Base-by-base conservation (phyloP, 23 red algal genomes). In the Chondrus crispus region DNA sequence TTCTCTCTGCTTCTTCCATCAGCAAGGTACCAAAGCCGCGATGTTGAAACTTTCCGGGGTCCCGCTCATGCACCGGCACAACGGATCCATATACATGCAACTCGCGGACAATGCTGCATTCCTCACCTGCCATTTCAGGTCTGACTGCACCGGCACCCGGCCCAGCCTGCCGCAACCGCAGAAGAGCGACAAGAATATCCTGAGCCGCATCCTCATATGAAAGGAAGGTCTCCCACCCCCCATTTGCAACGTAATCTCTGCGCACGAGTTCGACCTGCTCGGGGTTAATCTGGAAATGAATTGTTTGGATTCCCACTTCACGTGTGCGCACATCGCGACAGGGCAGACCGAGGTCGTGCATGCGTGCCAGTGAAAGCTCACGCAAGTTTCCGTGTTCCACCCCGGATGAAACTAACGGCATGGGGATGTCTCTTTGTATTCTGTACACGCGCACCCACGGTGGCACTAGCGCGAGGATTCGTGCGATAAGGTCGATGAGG, bases 1-100 rank as follows among this genome's bases (percentile, higher is more conserved):
- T 99, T 12, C 97, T 84, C 81, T 99, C 97, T 5, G 97, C 97
- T 82, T 99, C 94, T 89, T 99, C 97, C 97, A 99, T 99, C 5
- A 99, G 73, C 42, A 99, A 48, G 52, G 91, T 96, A 29, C 97
- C 97, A 80, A 96, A 96, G 4, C 97, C 97, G 50, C 87, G 92
- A 88, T 99, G 97, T 70, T 99, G 97, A 82, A 99, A 99, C 86
- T 91, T 87, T 35, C 83, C 82, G 29, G 97, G 97, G 80, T 99
- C 94, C 16, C 97, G 80, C 79, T 94, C 97, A 68, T 99, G 97
- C 12, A 99, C 97, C 6, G 93, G 97, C 33, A 99, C 97, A 19
- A 99, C 97, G n/a, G 91, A 95, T 46, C 97, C 97, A 66, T 99
- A 99, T 10, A 99, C 97, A 62, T 99, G 97, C 28, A 99, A 82